Conservation (phyloP, 2,329 filamentous ascomycete species). For the Colletotrichum kahawae region DNA sequence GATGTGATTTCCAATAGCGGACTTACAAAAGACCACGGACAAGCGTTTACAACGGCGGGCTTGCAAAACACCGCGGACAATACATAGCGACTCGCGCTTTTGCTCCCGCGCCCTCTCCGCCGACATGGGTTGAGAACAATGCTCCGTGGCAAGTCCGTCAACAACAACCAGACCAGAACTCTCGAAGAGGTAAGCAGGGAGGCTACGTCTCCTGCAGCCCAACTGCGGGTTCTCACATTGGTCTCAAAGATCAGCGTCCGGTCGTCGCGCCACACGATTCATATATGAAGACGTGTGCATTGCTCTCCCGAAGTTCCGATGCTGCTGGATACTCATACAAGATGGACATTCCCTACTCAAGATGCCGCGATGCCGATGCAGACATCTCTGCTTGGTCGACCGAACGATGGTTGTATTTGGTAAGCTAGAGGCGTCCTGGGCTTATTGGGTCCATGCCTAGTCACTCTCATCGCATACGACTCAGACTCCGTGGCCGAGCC, state of each 20-base stretch:
- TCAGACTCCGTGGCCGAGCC: background rate
- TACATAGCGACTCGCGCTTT: background rate
- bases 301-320: background rate
- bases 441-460: background rate
- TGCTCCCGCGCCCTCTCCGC: background rate
- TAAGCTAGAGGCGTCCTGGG: background rate
- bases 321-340: background rate
- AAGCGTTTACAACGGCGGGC: background rate
- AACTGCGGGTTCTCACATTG: background rate
- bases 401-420: background rate
- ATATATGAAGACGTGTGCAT: background rate
- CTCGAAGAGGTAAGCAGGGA: background rate
- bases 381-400: background rate
- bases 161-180: background rate
- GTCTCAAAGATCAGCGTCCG: background rate
- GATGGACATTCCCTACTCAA: background rate
- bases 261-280: background rate
- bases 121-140: background rate
- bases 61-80: constrained; percentile 13
- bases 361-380: background rate
- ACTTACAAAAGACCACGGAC: constrained; percentile 5
- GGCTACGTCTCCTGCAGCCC: background rate
- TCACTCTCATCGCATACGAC: background rate
- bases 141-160: background rate
- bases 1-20: background rate